These are phyloP conservation scores for Tulasnella sp. DNA, from an alignment of 768 basidiomycete species.

Conservation along the genomic window DNA sequence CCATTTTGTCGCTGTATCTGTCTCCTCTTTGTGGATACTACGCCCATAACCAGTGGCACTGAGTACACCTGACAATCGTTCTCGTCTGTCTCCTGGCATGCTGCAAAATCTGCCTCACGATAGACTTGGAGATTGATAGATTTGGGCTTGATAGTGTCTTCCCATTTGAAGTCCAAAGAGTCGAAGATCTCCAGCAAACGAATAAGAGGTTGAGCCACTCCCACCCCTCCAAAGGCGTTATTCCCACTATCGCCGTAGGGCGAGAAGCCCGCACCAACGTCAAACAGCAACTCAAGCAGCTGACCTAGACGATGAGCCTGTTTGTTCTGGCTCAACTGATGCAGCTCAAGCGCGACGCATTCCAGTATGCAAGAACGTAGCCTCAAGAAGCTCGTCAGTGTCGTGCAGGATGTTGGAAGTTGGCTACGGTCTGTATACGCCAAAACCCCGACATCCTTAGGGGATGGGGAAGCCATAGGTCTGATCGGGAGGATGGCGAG, in stretches of 20 bases:
- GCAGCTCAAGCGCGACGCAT: conserved; percentile 77
- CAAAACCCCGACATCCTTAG: conserved; percentile 41
- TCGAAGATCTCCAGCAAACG: conserved; percentile 82
- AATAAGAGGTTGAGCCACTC: conserved; percentile 58
- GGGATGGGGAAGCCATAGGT: conserved; percentile 34
- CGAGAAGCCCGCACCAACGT: conserved; percentile 36
- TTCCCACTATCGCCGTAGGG: not conserved
- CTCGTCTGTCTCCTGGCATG: conserved; percentile 56
- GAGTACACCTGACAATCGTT: conserved; percentile 80
- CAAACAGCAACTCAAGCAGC: conserved; percentile 73
- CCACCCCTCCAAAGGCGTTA: not conserved
- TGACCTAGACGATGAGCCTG: conserved; percentile 64
- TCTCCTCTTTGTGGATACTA: conserved; percentile 53
- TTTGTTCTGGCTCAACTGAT: conserved; percentile 68
- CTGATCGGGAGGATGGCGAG: conserved; percentile 64
- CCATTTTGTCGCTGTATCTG: conserved; percentile 56
- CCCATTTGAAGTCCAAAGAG: conserved; percentile 82
- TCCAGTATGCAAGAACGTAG: conserved; percentile 79
- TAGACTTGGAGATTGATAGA: conserved; percentile 48
- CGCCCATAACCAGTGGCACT: conserved; percentile 52
- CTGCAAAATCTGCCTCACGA: conserved; percentile 51
- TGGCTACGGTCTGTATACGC: conserved; percentile 62
- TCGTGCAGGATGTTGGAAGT: conserved; percentile 53
- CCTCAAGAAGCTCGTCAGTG: conserved; percentile 65
- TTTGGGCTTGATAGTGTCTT: conserved; percentile 54